phyloP scores from a whole-genome alignment of 495 filamentous ascomycete species.

The Letharia columbiana region DNA sequence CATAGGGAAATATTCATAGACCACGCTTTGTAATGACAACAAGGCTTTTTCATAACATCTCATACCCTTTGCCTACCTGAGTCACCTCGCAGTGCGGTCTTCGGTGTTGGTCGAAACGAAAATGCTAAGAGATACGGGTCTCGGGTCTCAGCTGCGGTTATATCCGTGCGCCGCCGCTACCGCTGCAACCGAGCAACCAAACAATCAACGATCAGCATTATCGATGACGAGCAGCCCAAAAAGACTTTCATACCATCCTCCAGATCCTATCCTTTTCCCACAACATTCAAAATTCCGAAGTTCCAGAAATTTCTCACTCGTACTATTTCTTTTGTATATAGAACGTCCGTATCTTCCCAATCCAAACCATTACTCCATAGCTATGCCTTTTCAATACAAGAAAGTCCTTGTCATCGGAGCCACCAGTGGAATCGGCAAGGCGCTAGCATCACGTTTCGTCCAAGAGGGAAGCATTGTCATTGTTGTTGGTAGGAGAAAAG shows the following conservation, averaged over 20 bases:
- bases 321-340: background rate
- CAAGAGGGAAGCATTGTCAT: slow-evolving; percentile 52
- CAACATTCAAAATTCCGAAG: background rate
- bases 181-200: too few species aligned
- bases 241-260: background rate
- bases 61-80: background rate
- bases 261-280: background rate
- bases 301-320: too few species aligned
- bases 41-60: slow-evolving; percentile 1
- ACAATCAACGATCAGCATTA: background rate
- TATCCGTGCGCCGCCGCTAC: background rate
- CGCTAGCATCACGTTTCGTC: slow-evolving; percentile 55
- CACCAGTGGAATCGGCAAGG: slow-evolving; percentile 62
- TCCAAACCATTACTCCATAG: background rate
- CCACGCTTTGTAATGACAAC: slow-evolving; percentile 3
- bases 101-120: background rate
- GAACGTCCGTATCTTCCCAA: background rate
- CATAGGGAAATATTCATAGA: slow-evolving; percentile 15
- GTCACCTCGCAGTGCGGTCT: background rate
- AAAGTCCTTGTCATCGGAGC: slow-evolving; percentile 64
- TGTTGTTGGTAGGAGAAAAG: slow-evolving; percentile 55
- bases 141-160: slow-evolving; percentile 7
- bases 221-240: background rate
- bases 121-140: background rate
- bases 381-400: slow-evolving; percentile 55